A percentile compares a stretch with the other conserved stretches of the same genome.
Evolutionary conservation across 108 stramenopile species (phyloP).

Genomic region (Nitzschia putrida): DNA sequence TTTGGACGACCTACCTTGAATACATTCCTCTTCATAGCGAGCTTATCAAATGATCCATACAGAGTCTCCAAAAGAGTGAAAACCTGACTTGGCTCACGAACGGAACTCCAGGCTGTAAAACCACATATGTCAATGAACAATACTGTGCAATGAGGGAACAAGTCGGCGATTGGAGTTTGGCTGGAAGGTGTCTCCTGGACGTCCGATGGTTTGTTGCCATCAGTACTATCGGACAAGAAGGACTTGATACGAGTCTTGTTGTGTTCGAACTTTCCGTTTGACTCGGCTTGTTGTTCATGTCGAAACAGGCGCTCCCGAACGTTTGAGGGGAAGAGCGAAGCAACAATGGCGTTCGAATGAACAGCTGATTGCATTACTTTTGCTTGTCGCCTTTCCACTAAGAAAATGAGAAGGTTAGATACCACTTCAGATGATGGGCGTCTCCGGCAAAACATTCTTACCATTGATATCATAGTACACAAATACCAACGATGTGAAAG

Average conservation of each 20-base stretch:
- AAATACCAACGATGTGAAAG: conserved; percentile 30
- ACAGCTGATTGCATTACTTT: conserved; percentile 32
- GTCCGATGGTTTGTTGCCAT: background rate
- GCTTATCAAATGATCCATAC: conserved; percentile 56
- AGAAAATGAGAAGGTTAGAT: conserved; percentile 16
- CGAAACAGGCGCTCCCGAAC: conserved; percentile 52
- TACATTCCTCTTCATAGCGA: conserved; percentile 28
- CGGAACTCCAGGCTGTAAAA: conserved; percentile 62
- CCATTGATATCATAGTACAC: conserved; percentile 22
- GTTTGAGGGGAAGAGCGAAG: conserved; percentile 43
- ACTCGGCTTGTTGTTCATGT: conserved; percentile 11
- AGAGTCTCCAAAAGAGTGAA: conserved; percentile 54
- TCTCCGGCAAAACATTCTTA: too few species aligned
- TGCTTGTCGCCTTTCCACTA: conserved; percentile 37
- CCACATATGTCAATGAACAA: conserved; percentile 37
- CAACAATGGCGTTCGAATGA: conserved; percentile 28
- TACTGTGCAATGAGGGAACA: conserved; percentile 56
- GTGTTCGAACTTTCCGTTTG: conserved; percentile 4
- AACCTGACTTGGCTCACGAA: conserved; percentile 50
- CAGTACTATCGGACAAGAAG: conserved; percentile 11
- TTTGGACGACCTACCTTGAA: conserved; percentile 20
- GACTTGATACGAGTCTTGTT: conserved; percentile 14
- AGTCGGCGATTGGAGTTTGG: conserved; percentile 49
- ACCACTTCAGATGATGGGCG: too few species aligned
- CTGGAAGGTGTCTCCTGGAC: background rate